Evolutionary conservation across 2,329 filamentous ascomycete genomes (phyloP), one percentile per base, ranked within the genome.

Genomic region (Colletotrichum spinosum): DNA sequence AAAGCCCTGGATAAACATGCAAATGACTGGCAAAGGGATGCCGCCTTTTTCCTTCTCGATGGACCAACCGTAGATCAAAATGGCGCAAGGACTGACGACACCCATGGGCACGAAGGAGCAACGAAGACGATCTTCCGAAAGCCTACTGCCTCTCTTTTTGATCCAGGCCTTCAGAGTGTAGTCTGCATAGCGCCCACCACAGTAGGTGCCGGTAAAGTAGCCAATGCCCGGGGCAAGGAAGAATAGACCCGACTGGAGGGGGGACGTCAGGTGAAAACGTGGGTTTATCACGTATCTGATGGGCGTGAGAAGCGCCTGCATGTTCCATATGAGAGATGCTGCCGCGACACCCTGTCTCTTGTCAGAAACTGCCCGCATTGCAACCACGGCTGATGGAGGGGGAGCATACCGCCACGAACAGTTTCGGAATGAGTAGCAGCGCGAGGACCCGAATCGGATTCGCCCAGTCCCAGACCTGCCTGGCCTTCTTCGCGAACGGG

Each of bases 261-360:
- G 89, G 0, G 83, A 83, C 0, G 83, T 85, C 8, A 92, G 82
- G 55, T 86, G 71, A 77, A 92, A 92, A 59, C 90, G 87, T 0
- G 90, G 90, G 70, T 92, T 92, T 9, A 92, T 81, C 11, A 92
- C 86, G 70, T 91, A 91, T 38, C 89, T 86, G 67, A 92, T 91
- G 0, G 87, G 87, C 0, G 88, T 91, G 4, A 91, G 80, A 1
- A 92, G 81, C 2, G 83, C 84, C 75, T 92, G 92, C 78, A 91
- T 90, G 74, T 92, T 92, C 88, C 88, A 92, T 8, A 92, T 86
- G 0, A 92, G 80, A 13, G 84, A 80, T 1, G 83, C 50, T 4
- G 63, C 42, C 2, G 63, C 63, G 8, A 66, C 52, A 10, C n/a
- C 63, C 63, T 66, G 25, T 0, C 6, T 9, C 1, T 5, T 3